Percentiles rank a stretch among this genome's conserved stretches.
Conservation (phyloP, 148 eudicot species). For the Rhododendron henanense region DNA sequence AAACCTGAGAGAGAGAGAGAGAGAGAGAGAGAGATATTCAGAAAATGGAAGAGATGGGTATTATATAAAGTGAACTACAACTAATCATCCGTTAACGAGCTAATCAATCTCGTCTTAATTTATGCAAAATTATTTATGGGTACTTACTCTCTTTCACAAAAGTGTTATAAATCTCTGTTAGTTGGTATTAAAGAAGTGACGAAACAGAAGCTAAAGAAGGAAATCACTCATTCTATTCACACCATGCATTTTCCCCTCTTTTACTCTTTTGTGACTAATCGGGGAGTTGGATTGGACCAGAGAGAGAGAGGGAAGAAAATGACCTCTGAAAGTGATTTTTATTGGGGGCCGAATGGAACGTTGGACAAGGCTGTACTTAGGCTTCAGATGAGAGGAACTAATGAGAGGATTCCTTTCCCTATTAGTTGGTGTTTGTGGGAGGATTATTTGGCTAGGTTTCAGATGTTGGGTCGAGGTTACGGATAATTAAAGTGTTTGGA, state of each 20-base stretch:
- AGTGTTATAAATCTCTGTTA: background rate
- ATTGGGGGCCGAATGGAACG: constrained; percentile 43
- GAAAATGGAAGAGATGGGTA: constrained; percentile 32
- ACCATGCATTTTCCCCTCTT: constrained; percentile 6
- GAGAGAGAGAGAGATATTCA: background rate
- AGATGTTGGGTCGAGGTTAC: too few species aligned
- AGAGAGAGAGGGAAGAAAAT: constrained; percentile 19
- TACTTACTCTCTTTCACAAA: background rate
- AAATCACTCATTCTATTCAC: constrained; percentile 13
- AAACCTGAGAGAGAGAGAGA: background rate
- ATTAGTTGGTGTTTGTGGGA: too few species aligned
- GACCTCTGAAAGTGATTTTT: constrained; percentile 37
- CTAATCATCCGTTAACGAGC: constrained; percentile 17
- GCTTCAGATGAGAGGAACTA: too few species aligned
- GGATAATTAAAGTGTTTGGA: too few species aligned
- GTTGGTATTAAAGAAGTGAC: constrained; percentile 18
- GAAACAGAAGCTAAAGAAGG: constrained; percentile 11
- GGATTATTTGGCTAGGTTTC: too few species aligned
- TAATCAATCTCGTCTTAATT: constrained; percentile 10
- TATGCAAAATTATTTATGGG: background rate
- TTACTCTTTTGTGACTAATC: constrained; percentile 13
- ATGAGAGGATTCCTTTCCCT: too few species aligned
- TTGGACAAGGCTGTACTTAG: constrained; percentile 9
- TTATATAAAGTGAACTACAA: constrained; percentile 52
- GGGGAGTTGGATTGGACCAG: background rate